Evolutionary conservation across 495 filamentous ascomycete genomes (phyloP), one percentile per base, ranked within the genome.

Genomic region (Aspergillus campestris): DNA sequence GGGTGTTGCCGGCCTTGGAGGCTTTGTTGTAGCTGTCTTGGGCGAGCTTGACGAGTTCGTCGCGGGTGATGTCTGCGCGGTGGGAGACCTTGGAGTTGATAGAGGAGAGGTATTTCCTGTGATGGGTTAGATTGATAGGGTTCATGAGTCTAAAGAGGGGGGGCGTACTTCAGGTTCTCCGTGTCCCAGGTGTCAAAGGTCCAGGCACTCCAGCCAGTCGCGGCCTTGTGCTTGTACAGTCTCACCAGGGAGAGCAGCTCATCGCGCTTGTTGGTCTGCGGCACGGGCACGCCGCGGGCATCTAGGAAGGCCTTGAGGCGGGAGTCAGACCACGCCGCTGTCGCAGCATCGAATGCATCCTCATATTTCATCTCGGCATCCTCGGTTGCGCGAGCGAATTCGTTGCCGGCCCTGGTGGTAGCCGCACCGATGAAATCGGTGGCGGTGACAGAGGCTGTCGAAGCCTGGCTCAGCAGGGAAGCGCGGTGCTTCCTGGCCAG

Each of bases 401-500:
- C 64, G 57, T 94, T 88, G 29, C 83, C 84, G 34, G 88, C 87
- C 49, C 77, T 84, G 53, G 84, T 80, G 35, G 88, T 94, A 40
- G 89, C 89, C 44, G 89, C 89, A 37, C 87, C 87, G 48, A 77
- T 82, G 13, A 78, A 78, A 24, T 79, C 82, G 3, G 78, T 70
- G 31, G 58, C 65, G 11, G 51, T 54, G 38, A 70, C 69, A 36
- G 77, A 72, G 56, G 52, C 72, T 41, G 77, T 83, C 48, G 60
- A 57, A 14, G 58, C 68, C 24, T 91, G 81, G 33, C 80, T 83
- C 14, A 82, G 68, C 44, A 95, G 70, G 40, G 80, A 74, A 36
- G 82, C 78, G 39, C 87, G 87, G 71, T 96, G 77, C 73, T 94
- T 94, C 55, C 92, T 87, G 42, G 89, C 87, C 39, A 97, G 80